Conservation (phyloP, 2,329 filamentous ascomycete species). For the Colletotrichum sp. region DNA sequence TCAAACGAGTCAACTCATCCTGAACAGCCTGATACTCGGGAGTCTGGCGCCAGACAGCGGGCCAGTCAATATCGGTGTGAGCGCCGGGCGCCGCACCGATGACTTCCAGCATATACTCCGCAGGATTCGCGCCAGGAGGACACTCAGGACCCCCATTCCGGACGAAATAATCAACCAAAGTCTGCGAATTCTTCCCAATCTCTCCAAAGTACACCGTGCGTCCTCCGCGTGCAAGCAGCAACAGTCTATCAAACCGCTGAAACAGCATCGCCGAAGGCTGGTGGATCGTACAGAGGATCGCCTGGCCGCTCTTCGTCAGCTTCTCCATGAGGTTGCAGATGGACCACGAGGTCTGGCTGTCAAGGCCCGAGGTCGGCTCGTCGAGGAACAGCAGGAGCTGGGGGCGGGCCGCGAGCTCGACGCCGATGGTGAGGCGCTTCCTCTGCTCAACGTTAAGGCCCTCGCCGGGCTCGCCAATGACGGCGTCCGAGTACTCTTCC, state of each 20-base stretch:
- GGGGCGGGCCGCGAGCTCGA: constrained; percentile 78
- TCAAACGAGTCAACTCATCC: neutral
- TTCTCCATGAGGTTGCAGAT: constrained; percentile 76
- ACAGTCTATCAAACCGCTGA: constrained; percentile 21
- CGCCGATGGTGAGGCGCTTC: constrained; percentile 73
- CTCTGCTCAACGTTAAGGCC: constrained; percentile 46
- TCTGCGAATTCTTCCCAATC: constrained; percentile 52
- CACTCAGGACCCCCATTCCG: constrained; percentile 52
- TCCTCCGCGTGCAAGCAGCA: constrained; percentile 17
- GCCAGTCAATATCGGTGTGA: constrained; percentile 53
- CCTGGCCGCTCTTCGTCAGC: constrained; percentile 54
- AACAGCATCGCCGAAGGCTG: constrained; percentile 23
- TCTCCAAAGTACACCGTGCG: constrained; percentile 60
- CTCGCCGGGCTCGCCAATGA: constrained; percentile 73
- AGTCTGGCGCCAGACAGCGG: constrained; percentile 46
- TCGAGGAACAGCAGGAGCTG: constrained; percentile 76
- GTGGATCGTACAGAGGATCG: constrained; percentile 36
- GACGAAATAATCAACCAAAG: constrained; percentile 57
- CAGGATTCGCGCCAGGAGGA: constrained; percentile 53
- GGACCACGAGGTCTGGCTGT: constrained; percentile 77
- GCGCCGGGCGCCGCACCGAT: constrained; percentile 44
- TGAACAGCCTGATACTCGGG: constrained; percentile 39
- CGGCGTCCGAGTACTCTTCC: constrained; percentile 71
- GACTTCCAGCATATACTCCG: constrained; percentile 50
- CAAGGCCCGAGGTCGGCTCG: constrained; percentile 78